phyloP scores from a whole-genome alignment of 176 grass and related monocot genomes.

The Oryza coarctata region DNA sequence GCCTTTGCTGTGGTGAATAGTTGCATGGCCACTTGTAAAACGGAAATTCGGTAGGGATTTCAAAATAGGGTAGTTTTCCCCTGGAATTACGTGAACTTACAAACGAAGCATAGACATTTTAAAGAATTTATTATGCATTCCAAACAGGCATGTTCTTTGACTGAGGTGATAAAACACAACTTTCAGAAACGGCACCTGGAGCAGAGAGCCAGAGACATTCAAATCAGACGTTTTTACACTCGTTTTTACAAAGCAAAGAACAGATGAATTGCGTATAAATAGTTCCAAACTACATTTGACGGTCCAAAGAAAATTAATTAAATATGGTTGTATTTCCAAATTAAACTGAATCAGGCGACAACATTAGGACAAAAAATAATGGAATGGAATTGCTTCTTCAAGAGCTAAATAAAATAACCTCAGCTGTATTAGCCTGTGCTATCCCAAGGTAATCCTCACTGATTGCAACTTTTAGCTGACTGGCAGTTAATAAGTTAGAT shows the following conservation, averaged over 20 bases:
- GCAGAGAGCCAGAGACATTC: background rate
- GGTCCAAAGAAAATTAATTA: slow-evolving; percentile 1
- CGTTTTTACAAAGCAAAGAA: background rate
- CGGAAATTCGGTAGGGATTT: background rate
- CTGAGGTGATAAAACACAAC: background rate
- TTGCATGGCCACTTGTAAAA: background rate
- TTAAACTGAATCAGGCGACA: background rate
- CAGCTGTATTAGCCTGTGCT: slow-evolving; percentile 4
- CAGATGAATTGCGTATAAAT: background rate
- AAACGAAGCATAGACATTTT: background rate
- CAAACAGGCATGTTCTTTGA: background rate
- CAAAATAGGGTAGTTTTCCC: background rate
- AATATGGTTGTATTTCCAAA: background rate
- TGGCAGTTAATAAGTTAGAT: slow-evolving; percentile 21
- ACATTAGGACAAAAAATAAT: background rate
- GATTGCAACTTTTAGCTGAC: background rate
- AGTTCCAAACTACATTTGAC: slow-evolving; percentile 3
- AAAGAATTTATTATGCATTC: background rate
- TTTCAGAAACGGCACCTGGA: background rate
- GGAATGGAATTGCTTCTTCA: background rate
- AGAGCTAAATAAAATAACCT: slow-evolving; percentile 3
- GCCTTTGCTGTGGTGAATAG: no score
- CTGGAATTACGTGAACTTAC: background rate
- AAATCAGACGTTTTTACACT: background rate
- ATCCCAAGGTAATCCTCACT: background rate